Base-by-base conservation (phyloP, 2,329 filamentous ascomycete species). In the Nemania sp. region DNA sequence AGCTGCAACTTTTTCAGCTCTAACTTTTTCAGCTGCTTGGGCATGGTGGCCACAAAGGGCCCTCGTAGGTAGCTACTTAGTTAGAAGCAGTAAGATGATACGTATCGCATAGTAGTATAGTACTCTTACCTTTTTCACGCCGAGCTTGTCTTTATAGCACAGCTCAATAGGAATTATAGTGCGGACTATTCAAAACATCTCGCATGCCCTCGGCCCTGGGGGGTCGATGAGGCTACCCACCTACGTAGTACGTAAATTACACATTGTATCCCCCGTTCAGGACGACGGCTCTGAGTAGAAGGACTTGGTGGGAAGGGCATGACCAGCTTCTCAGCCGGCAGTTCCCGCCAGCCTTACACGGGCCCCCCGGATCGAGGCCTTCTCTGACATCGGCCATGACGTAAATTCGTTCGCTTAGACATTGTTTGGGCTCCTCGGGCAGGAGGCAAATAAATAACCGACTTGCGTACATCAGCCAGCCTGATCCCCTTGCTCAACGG, bases 1-100 rank as follows among this genome's bases (percentile, higher is more conserved):
- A 20, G 59, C 59, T 54, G 59, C 25, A 43, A n/a, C 43, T 34
- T 54, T 54, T 21, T n/a, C 20, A 20, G 59, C 59, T 54, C 54
- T 18, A 43, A n/a, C 43, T 34, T 54, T 54, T 21, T n/a, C 20
- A 58, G 7, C 7, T 29, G 7, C 3, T 3, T 29, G 7, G 25
- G 40, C 32, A 49, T n/a, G 43, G 45, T 51, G 58, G 54, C 58
- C 20, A 54, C 25, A 45, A 53, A 5, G 42, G 17, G 6, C 13
- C 20, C 20, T 25, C 13, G 15, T 7, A 7, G 4, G 25, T 29
- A n/a, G n/a, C n/a, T n/a, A n/a, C n/a, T n/a, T n/a, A n/a, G n/a
- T n/a, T n/a, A n/a, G n/a, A n/a, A n/a, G n/a, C n/a, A n/a, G n/a
- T n/a, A n/a, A n/a, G n/a, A n/a, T n/a, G n/a, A 7, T 29, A 29